Conservation (phyloP, 257 asterid genomes). For the Echites panduratus region DNA sequence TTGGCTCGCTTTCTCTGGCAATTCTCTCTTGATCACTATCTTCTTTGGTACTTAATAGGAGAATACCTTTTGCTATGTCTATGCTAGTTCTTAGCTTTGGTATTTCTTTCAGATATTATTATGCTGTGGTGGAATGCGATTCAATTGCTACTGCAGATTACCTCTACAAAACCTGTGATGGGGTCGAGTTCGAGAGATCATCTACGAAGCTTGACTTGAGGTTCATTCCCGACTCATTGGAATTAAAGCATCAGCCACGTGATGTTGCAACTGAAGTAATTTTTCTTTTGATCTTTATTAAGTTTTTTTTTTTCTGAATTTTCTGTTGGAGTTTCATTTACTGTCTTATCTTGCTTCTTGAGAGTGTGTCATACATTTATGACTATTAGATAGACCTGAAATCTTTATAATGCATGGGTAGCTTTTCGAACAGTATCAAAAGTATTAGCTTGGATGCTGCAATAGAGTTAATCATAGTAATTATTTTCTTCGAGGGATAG, state of each 20-base stretch:
- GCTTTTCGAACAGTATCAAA: not conserved
- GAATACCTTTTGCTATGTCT: not conserved
- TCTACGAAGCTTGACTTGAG: conserved; percentile 84
- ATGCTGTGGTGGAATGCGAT: conserved; percentile 85
- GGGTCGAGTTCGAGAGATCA: conserved; percentile 91
- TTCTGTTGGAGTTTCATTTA: not conserved
- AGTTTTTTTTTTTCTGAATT: not conserved
- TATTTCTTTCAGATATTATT: conserved; percentile 61
- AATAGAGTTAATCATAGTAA: not conserved
- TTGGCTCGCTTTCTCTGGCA: not conserved
- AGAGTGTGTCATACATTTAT: not conserved
- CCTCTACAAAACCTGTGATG: conserved; percentile 79
- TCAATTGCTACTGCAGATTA: conserved; percentile 89
- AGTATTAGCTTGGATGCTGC: not conserved
- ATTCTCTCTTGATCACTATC: not conserved
- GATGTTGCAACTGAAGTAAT: conserved; percentile 82
- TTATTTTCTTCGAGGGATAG: not conserved
- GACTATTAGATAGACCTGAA: not conserved
- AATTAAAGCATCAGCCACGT: conserved; percentile 75
- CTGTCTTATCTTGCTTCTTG: not conserved
- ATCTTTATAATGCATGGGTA: not conserved
- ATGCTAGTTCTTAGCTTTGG: not conserved
- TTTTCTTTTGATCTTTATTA: conserved; percentile 1
- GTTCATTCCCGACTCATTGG: conserved; percentile 88
- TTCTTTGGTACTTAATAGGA: not conserved